Percentiles rank a stretch among this genome's conserved stretches.
Conservation (phyloP, 1,139 yeast species). For the Scheffersomyces parashehatae region DNA sequence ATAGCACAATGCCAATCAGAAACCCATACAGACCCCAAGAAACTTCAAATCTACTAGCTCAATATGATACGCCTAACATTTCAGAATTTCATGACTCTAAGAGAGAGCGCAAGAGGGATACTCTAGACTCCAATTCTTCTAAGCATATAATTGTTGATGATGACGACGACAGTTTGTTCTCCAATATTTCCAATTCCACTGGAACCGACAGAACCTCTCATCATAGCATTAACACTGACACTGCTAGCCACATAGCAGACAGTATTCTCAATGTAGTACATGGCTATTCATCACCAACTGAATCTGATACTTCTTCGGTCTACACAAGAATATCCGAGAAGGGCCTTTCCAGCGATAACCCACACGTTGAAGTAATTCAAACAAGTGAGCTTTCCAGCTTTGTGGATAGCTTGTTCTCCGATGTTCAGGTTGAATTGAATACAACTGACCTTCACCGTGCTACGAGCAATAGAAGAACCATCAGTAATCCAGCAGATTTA, state of each 20-base stretch:
- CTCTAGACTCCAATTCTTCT: slow-evolving; percentile 8
- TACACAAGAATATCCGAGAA: not conserved
- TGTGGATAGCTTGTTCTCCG: too few species aligned
- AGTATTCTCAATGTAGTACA: slow-evolving; percentile 9
- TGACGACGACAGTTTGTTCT: slow-evolving; percentile 25
- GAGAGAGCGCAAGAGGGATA: slow-evolving; percentile 1
- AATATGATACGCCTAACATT: too few species aligned
- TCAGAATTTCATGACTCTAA: not conserved
- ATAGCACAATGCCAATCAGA: too few species aligned
- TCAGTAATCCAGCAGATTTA: too few species aligned
- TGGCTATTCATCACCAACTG: slow-evolving; percentile 1
- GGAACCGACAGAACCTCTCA: slow-evolving; percentile 1
- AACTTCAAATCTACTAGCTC: too few species aligned
- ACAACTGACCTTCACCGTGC: too few species aligned
- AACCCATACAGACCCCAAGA: too few species aligned
- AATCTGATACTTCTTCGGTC: slow-evolving; percentile 3
- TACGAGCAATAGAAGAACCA: too few species aligned
- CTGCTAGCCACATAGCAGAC: slow-evolving; percentile 7
- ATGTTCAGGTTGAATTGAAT: too few species aligned
- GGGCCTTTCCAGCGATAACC: too few species aligned
- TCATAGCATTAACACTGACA: slow-evolving; percentile 2
- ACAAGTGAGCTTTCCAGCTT: too few species aligned
- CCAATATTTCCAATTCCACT: slow-evolving; percentile 7
- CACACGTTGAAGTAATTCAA: too few species aligned
- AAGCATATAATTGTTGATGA: slow-evolving; percentile 15